Evolutionary conservation across 805 yeast species (phyloP), one percentile per base, ranked within the genome.

Genomic region (Metschnikowia similis): DNA sequence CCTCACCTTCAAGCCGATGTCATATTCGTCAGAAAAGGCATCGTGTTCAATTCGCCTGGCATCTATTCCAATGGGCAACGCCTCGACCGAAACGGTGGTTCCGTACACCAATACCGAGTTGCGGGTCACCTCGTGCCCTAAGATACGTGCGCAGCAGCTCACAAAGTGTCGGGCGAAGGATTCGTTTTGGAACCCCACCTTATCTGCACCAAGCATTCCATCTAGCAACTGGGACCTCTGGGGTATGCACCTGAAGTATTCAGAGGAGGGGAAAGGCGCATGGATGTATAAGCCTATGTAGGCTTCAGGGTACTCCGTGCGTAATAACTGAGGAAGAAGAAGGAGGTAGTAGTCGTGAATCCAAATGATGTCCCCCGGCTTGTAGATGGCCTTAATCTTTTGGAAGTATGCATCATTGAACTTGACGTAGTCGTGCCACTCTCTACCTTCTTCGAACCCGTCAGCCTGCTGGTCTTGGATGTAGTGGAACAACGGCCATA

Each of bases 401-500:
- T 87, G 82, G 41, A 94, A 90, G 66, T 87, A 94, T 8, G 90
- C 90, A 68, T 89, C 96, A 66, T 94, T 94, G 72, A 90, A 86
- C 61, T 79, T 82, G 44, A 89, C 96, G 64, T 94, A 94, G 63
- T 88, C 95, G 64, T 84, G 79, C 96, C 96, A 90, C 61, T 81
- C 80, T 42, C 80, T 76, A 41, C 82, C 77, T 62, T 88, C 92
- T 35, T 77, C 82, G 30, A 79, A 75, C 4, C 88, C 88, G 63
- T 85, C 85, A 2, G 83, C 77, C 0, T 86, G 80, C 49, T 84
- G 84, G 40, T 85, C 84, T 66, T 89, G 86, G 65, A 94, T 89
- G 70, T 94, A 94, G 64, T 94, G 99, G 68, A 92, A 83, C 2
- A 89, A 85, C 1, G 97, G 97, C 98, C 99, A 94, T 29, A 94